Conservation (phyloP, 768 basidiomycete species). For the Xerocomellus dryophilus region DNA sequence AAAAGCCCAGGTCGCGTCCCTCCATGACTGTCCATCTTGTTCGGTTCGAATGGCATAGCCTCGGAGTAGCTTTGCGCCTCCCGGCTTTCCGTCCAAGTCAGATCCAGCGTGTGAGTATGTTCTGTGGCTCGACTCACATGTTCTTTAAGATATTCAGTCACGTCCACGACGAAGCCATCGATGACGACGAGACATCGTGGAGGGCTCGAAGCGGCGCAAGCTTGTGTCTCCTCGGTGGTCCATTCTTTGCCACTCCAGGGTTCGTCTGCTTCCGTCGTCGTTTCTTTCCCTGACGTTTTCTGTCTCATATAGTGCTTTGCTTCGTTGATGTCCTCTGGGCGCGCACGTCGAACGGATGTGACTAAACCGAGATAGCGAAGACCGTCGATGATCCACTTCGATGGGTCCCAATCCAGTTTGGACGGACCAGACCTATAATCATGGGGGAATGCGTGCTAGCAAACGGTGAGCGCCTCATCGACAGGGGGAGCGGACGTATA, state of each 20-base stretch:
- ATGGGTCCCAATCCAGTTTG: slow-evolving; percentile 12
- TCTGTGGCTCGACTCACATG: slow-evolving; percentile 2
- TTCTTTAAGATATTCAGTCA: slow-evolving; percentile 2
- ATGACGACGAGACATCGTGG: slow-evolving; percentile 4
- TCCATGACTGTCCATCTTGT: background rate
- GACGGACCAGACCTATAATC: slow-evolving; percentile 13
- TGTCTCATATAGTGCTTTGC: slow-evolving; percentile 4
- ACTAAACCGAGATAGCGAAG: slow-evolving; percentile 7
- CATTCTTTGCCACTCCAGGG: slow-evolving; percentile 4
- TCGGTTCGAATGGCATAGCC: background rate
- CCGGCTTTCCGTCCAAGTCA: slow-evolving; percentile 5
- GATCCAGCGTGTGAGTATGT: background rate
- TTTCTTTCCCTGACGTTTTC: background rate
- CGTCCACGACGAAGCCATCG: slow-evolving; percentile 9
- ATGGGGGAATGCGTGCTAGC: slow-evolving; percentile 13
- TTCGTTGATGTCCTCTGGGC: slow-evolving; percentile 7
- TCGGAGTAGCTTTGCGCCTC: slow-evolving; percentile 1
- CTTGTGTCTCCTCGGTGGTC: background rate
- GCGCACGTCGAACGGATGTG: slow-evolving; percentile 5
- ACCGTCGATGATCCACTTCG: slow-evolving; percentile 12
- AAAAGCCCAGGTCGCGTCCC: slow-evolving; percentile 13
- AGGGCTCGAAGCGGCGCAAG: background rate
- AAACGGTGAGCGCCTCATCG: slow-evolving; percentile 1
- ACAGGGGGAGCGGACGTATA: background rate
- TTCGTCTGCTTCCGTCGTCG: background rate